A percentile compares a stretch with the other conserved stretches of the same genome.
Conservation (phyloP, 2,329 filamentous ascomycete genomes). For the Hysterium pulicare region DNA sequence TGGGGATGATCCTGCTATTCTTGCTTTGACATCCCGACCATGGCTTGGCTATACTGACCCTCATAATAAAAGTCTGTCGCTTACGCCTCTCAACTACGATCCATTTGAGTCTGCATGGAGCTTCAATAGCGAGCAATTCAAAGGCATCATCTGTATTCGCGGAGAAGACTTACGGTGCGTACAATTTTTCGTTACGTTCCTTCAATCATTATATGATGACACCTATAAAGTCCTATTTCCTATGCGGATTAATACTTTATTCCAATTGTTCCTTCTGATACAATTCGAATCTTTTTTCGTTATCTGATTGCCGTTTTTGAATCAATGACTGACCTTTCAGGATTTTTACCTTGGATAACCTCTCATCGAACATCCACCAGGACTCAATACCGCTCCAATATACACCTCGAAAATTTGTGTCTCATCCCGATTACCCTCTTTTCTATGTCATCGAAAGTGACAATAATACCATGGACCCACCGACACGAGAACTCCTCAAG, state of each 20-base stretch:
- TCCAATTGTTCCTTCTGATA: conserved; percentile 99
- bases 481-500: conserved; percentile 71
- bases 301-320: conserved; percentile 1
- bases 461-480: conserved; percentile 80
- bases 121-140: conserved; percentile 91
- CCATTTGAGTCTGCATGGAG: conserved; percentile 93
- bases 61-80: conserved; percentile 81
- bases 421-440: conserved; percentile 80
- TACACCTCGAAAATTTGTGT: conserved; percentile 82
- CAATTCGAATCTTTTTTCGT: conserved; percentile 26
- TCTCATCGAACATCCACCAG: conserved; percentile 81
- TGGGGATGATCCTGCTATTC: conserved; percentile 75
- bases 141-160: conserved; percentile 92
- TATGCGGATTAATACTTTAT: conserved; percentile 50
- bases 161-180: conserved; percentile 80
- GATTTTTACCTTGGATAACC: conserved; percentile 86
- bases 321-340: conserved; percentile 38
- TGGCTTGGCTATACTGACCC: conserved; percentile 94
- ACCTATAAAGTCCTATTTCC: conserved; percentile 47
- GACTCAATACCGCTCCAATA: conserved; percentile 84
- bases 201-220: conserved; percentile 57
- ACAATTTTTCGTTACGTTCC: conserved; percentile 17
- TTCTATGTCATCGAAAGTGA: conserved; percentile 96
- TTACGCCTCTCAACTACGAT: conserved; percentile 86
- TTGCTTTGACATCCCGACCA: conserved; percentile 88